A percentile compares a stretch with the other conserved stretches of the same genome.
phyloP scores from a whole-genome alignment of 2,329 filamentous ascomycete species.

The Ceratocystis albifundus region DNA sequence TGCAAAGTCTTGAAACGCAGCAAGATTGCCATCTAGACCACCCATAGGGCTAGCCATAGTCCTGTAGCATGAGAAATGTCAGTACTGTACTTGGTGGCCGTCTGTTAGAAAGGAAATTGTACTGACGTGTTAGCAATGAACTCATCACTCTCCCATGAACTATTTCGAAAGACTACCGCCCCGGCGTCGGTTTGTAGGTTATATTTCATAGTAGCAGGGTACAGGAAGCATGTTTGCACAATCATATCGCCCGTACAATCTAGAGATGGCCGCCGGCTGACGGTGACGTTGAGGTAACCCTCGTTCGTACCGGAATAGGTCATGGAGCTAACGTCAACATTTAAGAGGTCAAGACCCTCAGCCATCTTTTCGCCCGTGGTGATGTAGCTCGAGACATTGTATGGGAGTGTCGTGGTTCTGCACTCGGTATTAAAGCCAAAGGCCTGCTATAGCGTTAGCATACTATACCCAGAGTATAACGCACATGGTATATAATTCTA shows the following conservation, averaged over 20 bases:
- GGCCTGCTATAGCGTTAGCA: constrained; percentile 2
- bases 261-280: constrained; percentile 18
- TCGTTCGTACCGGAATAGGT: constrained; percentile 2
- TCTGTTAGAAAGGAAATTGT: not conserved
- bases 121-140: constrained; percentile 18
- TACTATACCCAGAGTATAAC: not conserved
- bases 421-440: constrained; percentile 20
- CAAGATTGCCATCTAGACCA: constrained; percentile 22
- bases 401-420: not conserved
- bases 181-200: constrained; percentile 14
- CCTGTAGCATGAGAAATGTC: not conserved
- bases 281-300: constrained; percentile 21
- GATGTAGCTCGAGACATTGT: constrained; percentile 16
- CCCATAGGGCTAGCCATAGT: constrained; percentile 10
- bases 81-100: not conserved
- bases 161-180: constrained; percentile 18
- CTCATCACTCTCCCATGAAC: constrained; percentile 18
- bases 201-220: constrained; percentile 21
- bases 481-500: not conserved
- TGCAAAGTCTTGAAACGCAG: constrained; percentile 21
- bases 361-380: not conserved
- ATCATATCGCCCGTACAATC: constrained; percentile 19
- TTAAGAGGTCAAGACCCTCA: constrained; percentile 13
- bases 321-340: constrained; percentile 3
- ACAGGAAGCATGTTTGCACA: constrained; percentile 20